Conservation (phyloP, 176 grass and related monocot genomes). For the Avena sativa region DNA sequence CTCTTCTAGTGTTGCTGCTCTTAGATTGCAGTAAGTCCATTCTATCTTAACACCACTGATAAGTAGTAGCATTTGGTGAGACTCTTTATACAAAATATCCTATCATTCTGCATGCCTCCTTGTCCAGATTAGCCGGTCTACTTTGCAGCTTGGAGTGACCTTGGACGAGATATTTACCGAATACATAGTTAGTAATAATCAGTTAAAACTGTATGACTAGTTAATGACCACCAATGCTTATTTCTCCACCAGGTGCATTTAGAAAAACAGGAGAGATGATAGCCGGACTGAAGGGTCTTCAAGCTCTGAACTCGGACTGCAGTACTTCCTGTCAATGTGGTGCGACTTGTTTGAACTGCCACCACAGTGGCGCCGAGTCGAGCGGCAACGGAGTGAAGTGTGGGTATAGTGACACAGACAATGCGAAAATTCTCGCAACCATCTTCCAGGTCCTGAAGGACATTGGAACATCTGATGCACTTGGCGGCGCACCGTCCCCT, state of each 20-base stretch:
- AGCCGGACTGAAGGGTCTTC: not conserved
- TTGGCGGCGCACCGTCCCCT: not conserved
- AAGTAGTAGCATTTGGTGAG: not conserved
- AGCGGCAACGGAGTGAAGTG: not conserved
- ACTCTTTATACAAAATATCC: not conserved
- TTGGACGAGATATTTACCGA: not conserved
- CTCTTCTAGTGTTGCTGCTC: conserved; percentile 17
- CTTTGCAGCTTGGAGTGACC: not conserved
- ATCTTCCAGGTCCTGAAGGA: not conserved
- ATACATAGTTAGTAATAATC: not conserved
- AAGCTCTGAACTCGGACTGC: not conserved
- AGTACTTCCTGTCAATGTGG: not conserved
- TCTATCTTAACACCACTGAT: not conserved
- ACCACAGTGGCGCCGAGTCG: not conserved
- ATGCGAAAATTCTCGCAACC: not conserved
- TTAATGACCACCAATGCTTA: conserved; percentile 4
- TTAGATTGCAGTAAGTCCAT: conserved; percentile 18
- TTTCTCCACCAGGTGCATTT: not conserved
- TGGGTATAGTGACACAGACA: not conserved
- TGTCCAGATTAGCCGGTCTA: not conserved
- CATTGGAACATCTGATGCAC: not conserved
- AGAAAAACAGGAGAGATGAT: not conserved
- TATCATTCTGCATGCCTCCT: not conserved
- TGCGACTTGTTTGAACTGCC: not conserved
- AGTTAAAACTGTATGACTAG: not conserved